Base-by-base conservation (phyloP, 2,329 filamentous ascomycete species). In the Alternaria triticina region DNA sequence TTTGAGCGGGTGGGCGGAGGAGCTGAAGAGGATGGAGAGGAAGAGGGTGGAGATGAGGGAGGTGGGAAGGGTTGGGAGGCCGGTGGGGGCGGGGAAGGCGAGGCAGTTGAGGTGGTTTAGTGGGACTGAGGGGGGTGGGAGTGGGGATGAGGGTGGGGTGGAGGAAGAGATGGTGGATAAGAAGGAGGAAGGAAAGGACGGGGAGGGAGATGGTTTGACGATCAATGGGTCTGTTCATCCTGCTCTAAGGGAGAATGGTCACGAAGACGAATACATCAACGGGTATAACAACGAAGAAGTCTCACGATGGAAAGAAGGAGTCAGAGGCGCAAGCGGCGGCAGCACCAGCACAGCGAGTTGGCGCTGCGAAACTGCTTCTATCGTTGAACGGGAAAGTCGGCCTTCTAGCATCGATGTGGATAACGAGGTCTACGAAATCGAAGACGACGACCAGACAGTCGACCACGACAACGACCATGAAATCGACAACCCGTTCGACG, bases 11-110 rank as follows among this genome's bases (percentile, higher is more conserved):
- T 69, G 64, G 67, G 67, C 67, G 1, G 20, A 54, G 11, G 57
- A 68, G 22, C 12, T 68, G 7, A 61, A 58, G 36, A 46, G 15
- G 4, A 66, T 68, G 66, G 57, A 64, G 44, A 52, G 30, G 4
- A 63, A 58, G 57, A 51, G 56, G 5, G 9, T 30, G 6, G 61
- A 54, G 4, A 27, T 59, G n/a, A 17, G 28, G 4, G 5, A 40
- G 3, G 6, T 33, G 15, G 33, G 33, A 13, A 7, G 13, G 13
- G 4, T n/a, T 5, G 33, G 33, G 15, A 40, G 36, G 33, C 33
- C 33, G 4, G 33, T 3, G 33, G 33, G 33, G 15, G 15, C 33
- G 1, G 33, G 33, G 8, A 40, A 17, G 36, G 8, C n/a, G 36
- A 40, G n/a, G 3, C 36, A 40, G 36, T 40, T 40, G 36, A 40